Percentiles rank a stretch among this genome's conserved stretches.
phyloP scores from a whole-genome alignment of 2,329 filamentous ascomycete species.

The Simplicillium sp. region DNA sequence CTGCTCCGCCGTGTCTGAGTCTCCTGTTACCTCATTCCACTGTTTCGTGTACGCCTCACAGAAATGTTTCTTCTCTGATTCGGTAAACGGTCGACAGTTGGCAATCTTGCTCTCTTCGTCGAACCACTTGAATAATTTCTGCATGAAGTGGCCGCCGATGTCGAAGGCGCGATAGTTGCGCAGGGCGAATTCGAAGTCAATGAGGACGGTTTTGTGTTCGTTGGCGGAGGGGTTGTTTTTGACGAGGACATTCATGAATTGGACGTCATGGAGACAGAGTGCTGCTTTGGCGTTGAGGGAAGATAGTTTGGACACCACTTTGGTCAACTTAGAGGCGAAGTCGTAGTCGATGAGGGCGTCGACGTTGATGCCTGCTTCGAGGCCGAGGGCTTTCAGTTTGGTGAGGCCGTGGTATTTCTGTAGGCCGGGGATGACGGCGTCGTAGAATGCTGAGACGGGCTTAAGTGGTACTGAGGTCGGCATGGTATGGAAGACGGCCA shows the following conservation, averaged over 20 bases:
- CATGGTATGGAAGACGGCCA: conserved; percentile 8
- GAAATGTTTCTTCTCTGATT: conserved; percentile 10
- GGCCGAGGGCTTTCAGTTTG: conserved; percentile 6
- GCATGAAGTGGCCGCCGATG: conserved; percentile 12
- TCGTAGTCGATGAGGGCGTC: conserved; percentile 9
- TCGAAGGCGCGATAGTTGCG: conserved; percentile 11
- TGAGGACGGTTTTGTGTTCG: conserved; percentile 5
- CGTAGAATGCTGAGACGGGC: conserved; percentile 5
- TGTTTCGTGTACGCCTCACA: conserved; percentile 8
- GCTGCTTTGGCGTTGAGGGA: conserved; percentile 5
- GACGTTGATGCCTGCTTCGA: conserved; percentile 6
- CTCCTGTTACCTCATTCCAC: conserved; percentile 9
- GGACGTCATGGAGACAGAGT: conserved; percentile 11
- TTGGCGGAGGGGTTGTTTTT: background rate
- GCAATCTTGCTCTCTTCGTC: conserved; percentile 8
- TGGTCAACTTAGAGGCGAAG: conserved; percentile 2
- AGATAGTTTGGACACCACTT: conserved; percentile 3
- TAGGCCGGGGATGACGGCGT: conserved; percentile 3
- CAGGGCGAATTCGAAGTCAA: conserved; percentile 11
- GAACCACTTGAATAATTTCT: conserved; percentile 12
- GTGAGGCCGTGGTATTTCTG: conserved; percentile 5
- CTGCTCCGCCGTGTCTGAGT: conserved; percentile 7
- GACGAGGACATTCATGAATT: conserved; percentile 11
- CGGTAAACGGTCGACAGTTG: conserved; percentile 6
- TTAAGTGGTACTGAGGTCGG: background rate